Evolutionary conservation across 495 filamentous ascomycete species (phyloP).

Genomic region (Chaetomium fimeti): DNA sequence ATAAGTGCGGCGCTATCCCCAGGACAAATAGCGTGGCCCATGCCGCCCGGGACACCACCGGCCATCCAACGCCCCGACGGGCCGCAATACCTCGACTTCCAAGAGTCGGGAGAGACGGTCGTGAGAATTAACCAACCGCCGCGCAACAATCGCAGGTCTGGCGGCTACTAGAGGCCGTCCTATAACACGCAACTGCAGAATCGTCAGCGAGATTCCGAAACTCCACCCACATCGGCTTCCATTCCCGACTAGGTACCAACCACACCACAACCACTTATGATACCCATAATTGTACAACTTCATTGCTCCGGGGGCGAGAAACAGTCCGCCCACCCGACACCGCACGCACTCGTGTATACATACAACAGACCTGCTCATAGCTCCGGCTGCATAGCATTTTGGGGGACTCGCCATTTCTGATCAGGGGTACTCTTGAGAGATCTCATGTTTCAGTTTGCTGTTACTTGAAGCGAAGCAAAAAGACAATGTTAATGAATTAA

Average conservation of each 20-base stretch:
- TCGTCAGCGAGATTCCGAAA: not conserved
- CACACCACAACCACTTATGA: too few relatives aligned
- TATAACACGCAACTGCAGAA: not conserved
- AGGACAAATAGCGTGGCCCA: slow-evolving; percentile 24
- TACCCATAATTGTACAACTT: not conserved
- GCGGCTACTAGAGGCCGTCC: not conserved
- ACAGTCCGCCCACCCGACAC: too few relatives aligned
- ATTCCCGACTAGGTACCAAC: too few relatives aligned
- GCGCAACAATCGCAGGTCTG: slow-evolving; percentile 1
- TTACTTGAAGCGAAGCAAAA: not conserved
- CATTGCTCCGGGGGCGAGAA: not conserved
- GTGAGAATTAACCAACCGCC: slow-evolving; percentile 22
- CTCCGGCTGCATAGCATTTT: not conserved
- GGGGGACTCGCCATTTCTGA: not conserved
- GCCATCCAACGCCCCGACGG: slow-evolving; percentile 5
- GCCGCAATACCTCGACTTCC: slow-evolving; percentile 21
- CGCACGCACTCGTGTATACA: not conserved
- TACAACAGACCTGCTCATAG: not conserved
- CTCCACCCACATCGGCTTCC: not conserved
- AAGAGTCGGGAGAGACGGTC: slow-evolving; percentile 22
- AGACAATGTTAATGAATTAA: not conserved
- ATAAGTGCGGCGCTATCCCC: slow-evolving; percentile 22
- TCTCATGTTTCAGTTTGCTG: not conserved
- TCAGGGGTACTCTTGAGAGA: not conserved
- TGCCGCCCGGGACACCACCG: slow-evolving; percentile 23